Conservation (phyloP, 2,329 filamentous ascomycete species). For the Curvularia spicifera region DNA sequence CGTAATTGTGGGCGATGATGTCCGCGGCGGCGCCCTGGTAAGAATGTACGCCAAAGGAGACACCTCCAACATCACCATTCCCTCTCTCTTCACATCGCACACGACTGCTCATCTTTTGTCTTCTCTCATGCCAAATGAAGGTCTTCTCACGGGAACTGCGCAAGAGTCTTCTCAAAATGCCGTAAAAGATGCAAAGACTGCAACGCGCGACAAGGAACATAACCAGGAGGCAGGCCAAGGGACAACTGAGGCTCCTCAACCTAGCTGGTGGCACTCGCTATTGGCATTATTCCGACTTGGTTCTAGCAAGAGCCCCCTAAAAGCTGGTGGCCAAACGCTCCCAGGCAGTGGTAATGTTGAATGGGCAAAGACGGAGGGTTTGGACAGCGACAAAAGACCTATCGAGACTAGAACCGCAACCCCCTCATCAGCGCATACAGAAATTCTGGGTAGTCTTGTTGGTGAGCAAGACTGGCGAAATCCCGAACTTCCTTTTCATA, state of each 20-base stretch:
- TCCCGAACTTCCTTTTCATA: slow-evolving; percentile 65
- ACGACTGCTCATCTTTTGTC: slow-evolving; percentile 93
- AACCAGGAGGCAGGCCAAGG: background rate
- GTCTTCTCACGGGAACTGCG: background rate
- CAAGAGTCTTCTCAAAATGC: background rate
- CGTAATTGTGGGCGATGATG: slow-evolving; percentile 92
- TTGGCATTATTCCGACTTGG: slow-evolving; percentile 54
- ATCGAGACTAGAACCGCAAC: slow-evolving; percentile 31
- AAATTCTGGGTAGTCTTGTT: slow-evolving; percentile 66
- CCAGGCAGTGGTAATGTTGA: slow-evolving; percentile 76
- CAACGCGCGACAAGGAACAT: background rate
- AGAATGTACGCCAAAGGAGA: slow-evolving; percentile 99
- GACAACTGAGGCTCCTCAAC: slow-evolving; percentile 16
- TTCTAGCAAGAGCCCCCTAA: slow-evolving; percentile 16
- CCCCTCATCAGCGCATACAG: slow-evolving; percentile 13
- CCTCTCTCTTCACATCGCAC: slow-evolving; percentile 91
- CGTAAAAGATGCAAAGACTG: background rate
- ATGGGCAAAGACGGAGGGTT: slow-evolving; percentile 74
- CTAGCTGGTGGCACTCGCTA: slow-evolving; percentile 56
- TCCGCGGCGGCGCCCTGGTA: slow-evolving; percentile 84
- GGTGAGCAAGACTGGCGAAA: slow-evolving; percentile 89
- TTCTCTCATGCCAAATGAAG: slow-evolving; percentile 70
- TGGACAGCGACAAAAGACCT: slow-evolving; percentile 58
- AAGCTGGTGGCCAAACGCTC: slow-evolving; percentile 65
- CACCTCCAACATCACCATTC: slow-evolving; percentile 92